Evolutionary conservation across 2,329 filamentous ascomycete species (phyloP).

Genomic region (Pseudogymnoascus sp.): DNA sequence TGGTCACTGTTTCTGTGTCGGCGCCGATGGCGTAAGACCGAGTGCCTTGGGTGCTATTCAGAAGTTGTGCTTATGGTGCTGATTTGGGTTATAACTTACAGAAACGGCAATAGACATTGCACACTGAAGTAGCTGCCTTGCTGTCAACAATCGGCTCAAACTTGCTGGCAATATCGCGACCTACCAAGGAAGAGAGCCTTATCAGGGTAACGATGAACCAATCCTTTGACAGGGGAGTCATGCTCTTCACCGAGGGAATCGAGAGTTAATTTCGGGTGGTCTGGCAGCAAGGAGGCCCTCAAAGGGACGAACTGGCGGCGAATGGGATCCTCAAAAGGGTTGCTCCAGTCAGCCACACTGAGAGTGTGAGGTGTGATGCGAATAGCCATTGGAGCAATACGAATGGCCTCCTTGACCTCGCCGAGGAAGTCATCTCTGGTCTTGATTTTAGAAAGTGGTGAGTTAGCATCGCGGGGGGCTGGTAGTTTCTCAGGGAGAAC

Average conservation of each 20-base stretch:
- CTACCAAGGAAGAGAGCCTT: constrained; percentile 55
- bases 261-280: constrained; percentile 47
- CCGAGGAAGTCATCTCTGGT: constrained; percentile 46
- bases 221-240: constrained; percentile 48
- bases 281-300: constrained; percentile 42
- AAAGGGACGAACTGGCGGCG: constrained; percentile 54
- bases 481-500: constrained; percentile 46
- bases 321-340: constrained; percentile 52
- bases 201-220: constrained; percentile 58
- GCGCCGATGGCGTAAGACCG: constrained; percentile 52
- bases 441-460: constrained; percentile 31
- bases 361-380: constrained; percentile 54
- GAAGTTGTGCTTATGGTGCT: neutral
- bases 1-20: constrained; percentile 45
- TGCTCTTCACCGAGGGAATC: constrained; percentile 52
- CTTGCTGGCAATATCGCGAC: constrained; percentile 17
- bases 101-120: constrained; percentile 55
- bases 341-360: constrained; percentile 50
- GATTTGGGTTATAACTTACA: constrained; percentile 30
- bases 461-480: constrained; percentile 15
- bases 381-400: constrained; percentile 50
- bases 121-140: constrained; percentile 46
- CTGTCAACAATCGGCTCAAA: constrained; percentile 18
- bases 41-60: constrained; percentile 30
- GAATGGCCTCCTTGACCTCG: constrained; percentile 47